Evolutionary conservation across 768 basidiomycete genomes (phyloP), one percentile per base, ranked within the genome.

Genomic region (Hygrophorus pudorinus): DNA sequence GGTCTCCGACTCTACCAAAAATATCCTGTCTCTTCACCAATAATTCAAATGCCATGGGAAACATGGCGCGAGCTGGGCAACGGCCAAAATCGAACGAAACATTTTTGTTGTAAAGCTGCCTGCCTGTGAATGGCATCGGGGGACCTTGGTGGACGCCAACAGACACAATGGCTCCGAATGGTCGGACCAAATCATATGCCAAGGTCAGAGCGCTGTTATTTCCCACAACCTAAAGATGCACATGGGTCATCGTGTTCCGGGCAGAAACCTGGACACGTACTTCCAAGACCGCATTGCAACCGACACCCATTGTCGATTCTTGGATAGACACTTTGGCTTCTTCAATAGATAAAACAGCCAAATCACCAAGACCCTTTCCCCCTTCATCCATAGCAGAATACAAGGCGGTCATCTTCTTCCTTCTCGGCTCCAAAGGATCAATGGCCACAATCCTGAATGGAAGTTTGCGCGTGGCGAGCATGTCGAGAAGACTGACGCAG

Each of bases 11-110:
- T n/a, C 65, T 64, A n/a, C 81, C 83, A 49, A 89, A 81, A 1
- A 87, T 67, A 52, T 85, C 82, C 54, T 81, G 81, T 27, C 80
- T 65, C 53, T 78, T 77, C 36, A 81, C 74, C 72, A 90, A 61
- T 21, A 89, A 59, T 51, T 79, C 79, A 32, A 84, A 70, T 1
- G 85, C 86, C 45, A 73, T 59, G 8, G 81, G 80, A 52, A 88
- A 79, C 73, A 87, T 77, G 1, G 85, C 77, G 11, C 81, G 76
- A 4, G 85, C 84, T 12, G 85, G 86, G 51, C 85, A 88, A 7
- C 85, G 76, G 7, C 87, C 87, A 56, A 88, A 89, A 53, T 85
- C 80, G 18, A 86, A 65, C 1, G 81, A 83, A 5, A 86, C 71
- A 58, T 88, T 89, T 62, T 85, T 85, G 66, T 79, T 66, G 60